Conservation (phyloP, 2,329 filamentous ascomycete genomes). For the Balansia obtecta region DNA sequence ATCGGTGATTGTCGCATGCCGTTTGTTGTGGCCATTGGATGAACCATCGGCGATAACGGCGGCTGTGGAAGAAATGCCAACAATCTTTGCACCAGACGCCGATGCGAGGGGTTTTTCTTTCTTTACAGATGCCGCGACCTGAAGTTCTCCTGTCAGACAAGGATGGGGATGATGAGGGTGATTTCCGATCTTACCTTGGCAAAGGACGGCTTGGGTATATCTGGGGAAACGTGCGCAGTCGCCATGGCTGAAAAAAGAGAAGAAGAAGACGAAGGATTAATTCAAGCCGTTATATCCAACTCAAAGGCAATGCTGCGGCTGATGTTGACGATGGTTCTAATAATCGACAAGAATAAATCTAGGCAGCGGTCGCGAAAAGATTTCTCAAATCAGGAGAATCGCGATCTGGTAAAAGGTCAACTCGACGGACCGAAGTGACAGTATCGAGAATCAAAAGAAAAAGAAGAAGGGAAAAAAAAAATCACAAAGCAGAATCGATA, state of each 20-base stretch:
- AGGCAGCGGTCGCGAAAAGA: constrained; percentile 3
- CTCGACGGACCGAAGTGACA: constrained; percentile 18
- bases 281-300: constrained; percentile 12
- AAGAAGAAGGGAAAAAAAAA: constrained; percentile 19
- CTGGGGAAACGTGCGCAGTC: constrained; percentile 32
- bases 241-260: constrained; percentile 26
- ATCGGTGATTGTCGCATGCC: constrained; percentile 7
- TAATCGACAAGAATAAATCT: constrained; percentile 6
- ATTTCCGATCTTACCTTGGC: constrained; percentile 48
- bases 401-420: constrained; percentile 5
- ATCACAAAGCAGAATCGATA: constrained; percentile 44
- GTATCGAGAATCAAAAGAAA: constrained; percentile 12
- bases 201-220: constrained; percentile 53
- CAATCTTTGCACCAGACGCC: constrained; percentile 4
- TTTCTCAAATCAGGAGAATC: constrained; percentile 3
- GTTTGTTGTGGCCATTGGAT: constrained; percentile 9
- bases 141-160: constrained; percentile 2
- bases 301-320: constrained; percentile 9
- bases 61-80: constrained; percentile 8
- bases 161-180: neutral
- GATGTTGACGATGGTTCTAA: neutral
- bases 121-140: constrained; percentile 37
- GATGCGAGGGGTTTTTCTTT: constrained; percentile 12
- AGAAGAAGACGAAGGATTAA: constrained; percentile 5
- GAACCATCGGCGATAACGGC: constrained; percentile 9